Conservation (phyloP, 2,329 filamentous ascomycete species). For the Aspergillus quadrilineatus region DNA sequence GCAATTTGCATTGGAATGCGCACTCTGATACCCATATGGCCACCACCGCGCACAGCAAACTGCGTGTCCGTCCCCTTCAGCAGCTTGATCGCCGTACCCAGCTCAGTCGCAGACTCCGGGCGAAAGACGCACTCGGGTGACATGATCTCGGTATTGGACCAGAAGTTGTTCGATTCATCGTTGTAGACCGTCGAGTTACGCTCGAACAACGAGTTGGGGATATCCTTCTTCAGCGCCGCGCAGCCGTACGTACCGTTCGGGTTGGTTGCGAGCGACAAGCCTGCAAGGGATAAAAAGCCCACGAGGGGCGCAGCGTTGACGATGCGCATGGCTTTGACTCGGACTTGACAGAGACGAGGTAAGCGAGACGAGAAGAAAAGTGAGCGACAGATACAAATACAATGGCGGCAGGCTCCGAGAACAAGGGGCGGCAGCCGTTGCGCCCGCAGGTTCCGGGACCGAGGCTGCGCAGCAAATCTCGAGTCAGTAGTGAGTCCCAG, state of each 20-base stretch:
- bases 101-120: slow-evolving; percentile 26
- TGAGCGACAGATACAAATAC: slow-evolving; percentile 4
- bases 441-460: neutral
- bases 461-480: neutral
- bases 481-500: neutral
- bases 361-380: slow-evolving; percentile 6
- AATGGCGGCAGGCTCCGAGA: neutral
- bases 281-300: slow-evolving; percentile 13
- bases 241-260: slow-evolving; percentile 17
- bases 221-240: slow-evolving; percentile 14
- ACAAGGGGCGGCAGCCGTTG: neutral
- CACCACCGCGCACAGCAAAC: slow-evolving; percentile 36
- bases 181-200: slow-evolving; percentile 27
- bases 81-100: slow-evolving; percentile 25
- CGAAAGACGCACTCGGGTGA: slow-evolving; percentile 37
- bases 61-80: slow-evolving; percentile 24
- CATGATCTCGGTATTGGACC: slow-evolving; percentile 39
- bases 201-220: slow-evolving; percentile 25
- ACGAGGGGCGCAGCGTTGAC: slow-evolving; percentile 17
- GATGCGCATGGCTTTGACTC: slow-evolving; percentile 20
- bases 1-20: neutral
- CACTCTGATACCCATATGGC: slow-evolving; percentile 37
- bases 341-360: neutral
- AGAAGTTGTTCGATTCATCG: slow-evolving; percentile 34
- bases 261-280: neutral